Evolutionary conservation across 495 filamentous ascomycete species (phyloP), one percentile per base, ranked within the genome.

Genomic region (Chlorociboria aeruginascens): DNA sequence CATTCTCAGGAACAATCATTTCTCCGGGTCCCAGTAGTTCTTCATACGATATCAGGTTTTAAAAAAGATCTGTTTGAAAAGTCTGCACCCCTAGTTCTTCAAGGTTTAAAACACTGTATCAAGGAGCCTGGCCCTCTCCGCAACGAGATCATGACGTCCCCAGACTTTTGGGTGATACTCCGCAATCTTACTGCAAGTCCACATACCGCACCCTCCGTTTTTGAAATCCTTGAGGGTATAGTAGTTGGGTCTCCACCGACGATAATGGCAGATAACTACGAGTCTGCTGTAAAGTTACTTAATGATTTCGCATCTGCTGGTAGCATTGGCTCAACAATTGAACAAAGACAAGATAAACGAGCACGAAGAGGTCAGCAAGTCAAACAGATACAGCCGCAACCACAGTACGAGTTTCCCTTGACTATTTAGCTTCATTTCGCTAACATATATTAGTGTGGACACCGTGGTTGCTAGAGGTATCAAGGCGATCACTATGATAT

Each of bases 121-220:
- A 77, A 80, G 40, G 76, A 84, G 47, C 76, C 85, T 0, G 78
- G 78, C 25, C 78, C 81, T 20, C 72, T 99, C 16, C 77, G 86
- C 47, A 95, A 82, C 52, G 90, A 96, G 65, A 86, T 97, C 51
- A 89, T 90, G 58, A 89, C 86, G 14, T 95, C 90, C 25, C 92
- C 92, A 1, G 93, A 99, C 55, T 96, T 99, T 64, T 99, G 92
- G 92, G 82, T 86, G 12, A 88, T 95, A 35, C 68, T 99, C 32
- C 77, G 85, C 50, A 78, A 78, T 8, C 69, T 99, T 32, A 76
- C 85, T 33, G 66, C 67, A 8, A 72, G 82, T 39, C 59, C 74
- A 11, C 81, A 86, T 36, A 79, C 82, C 1, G 81, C 87, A 20
- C 71, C 81, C 0, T 72, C 78, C 10, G 88, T 94, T 6, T 96